Percentiles rank a stretch among this genome's conserved stretches.
Evolutionary conservation across 106 monocot genomes (phyloP).

Genomic region (Apostasia ramifera): DNA sequence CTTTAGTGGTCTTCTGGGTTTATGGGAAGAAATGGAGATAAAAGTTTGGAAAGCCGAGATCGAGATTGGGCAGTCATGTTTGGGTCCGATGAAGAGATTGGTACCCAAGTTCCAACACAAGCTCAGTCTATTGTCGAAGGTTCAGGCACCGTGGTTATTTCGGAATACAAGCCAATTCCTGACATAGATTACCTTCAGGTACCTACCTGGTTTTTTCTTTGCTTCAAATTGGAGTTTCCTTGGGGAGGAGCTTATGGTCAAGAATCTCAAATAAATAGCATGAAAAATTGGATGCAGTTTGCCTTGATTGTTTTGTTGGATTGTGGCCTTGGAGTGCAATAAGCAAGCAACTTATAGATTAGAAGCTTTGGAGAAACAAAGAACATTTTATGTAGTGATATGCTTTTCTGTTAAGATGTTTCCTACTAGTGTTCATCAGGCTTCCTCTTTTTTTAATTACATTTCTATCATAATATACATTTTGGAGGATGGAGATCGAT

Average conservation of each 20-base stretch:
- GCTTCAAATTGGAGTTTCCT: no score
- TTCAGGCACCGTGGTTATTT: slow-evolving; percentile 50
- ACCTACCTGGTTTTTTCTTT: neutral
- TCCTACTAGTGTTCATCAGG: neutral
- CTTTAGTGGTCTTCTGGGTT: slow-evolving; percentile 67
- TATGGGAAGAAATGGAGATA: slow-evolving; percentile 24
- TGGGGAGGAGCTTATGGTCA: no score
- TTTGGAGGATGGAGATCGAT: neutral
- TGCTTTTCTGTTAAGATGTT: neutral
- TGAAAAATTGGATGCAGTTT: no score
- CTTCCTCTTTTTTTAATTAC: neutral
- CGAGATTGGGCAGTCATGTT: slow-evolving; percentile 22
- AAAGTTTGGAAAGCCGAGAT: slow-evolving; percentile 19
- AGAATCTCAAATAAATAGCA: no score
- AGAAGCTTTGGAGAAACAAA: no score
- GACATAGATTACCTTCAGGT: slow-evolving; percentile 98
- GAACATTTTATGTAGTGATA: neutral
- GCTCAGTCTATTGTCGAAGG: slow-evolving; percentile 76
- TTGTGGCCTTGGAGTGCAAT: no score
- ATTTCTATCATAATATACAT: neutral
- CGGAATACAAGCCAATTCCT: slow-evolving; percentile 86
- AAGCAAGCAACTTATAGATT: no score
- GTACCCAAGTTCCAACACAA: slow-evolving; percentile 65
- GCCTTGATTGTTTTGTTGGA: no score
- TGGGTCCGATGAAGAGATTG: slow-evolving; percentile 50